Evolutionary conservation across 1,284 basidiomycete species (phyloP), one percentile per base, ranked within the genome.

Genomic region (Peniophora sp.): DNA sequence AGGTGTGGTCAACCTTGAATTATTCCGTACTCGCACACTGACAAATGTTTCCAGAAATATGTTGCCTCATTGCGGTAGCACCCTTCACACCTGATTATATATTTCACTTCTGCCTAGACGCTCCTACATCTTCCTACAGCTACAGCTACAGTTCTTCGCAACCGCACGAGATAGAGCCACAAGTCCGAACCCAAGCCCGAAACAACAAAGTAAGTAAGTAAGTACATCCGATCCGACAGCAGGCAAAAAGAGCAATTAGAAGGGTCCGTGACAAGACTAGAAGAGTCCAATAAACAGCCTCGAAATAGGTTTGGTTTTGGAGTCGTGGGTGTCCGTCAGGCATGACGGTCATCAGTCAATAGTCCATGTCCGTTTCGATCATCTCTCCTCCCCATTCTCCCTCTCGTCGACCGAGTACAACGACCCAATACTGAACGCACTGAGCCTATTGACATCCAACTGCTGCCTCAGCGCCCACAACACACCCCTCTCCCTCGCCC

Each of bases 1-100:
- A 76, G 64, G 80, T 79, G 53, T 56, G 72, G 53, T 2, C 43
- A 20, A 14, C 17, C 32, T 11, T 9, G n/a, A n/a, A 3, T 50
- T 19, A 45, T 19, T 54, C 57, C 61, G 50, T 50, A 54, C 35
- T 53, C 24, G 22, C 23, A 32, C 55, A 27, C 50, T 51, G 27
- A n/a, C 19, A 41, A 5, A 6, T 41, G 8, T 8, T 16, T 16
- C 38, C 56, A 83, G 81, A 68, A 75, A 65, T 78, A 81, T 59
- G 71, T 81, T 59, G 73, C 76, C 59, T 74, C 78, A 47, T 61
- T 81, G 58, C 73, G 73, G 58, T 77, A 75, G 57, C 54, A 49
- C 19, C 49, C 22, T 47, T 16, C 44, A 45, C 23, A 25, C 23
- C 19, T 45, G 9, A 11, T n/a, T n/a, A n/a, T 24, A 41, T n/a